phyloP scores from a whole-genome alignment of 176 grass and related monocot genomes.

The Sorghum bicolor region DNA sequence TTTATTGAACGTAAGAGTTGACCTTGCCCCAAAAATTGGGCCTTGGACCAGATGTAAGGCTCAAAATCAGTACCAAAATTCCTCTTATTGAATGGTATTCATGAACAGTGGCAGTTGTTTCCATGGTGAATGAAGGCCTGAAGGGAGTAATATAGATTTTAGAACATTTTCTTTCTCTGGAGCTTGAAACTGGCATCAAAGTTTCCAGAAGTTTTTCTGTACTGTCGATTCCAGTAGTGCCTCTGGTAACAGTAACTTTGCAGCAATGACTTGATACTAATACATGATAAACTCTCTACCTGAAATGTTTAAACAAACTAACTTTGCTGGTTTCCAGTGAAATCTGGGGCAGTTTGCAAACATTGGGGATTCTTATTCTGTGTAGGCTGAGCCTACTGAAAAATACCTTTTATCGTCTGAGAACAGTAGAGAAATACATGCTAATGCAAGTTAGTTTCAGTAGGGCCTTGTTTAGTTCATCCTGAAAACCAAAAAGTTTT shows the following conservation, averaged over 20 bases:
- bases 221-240: neutral
- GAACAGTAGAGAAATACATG: neutral
- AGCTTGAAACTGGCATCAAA: neutral
- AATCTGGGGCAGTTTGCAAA: neutral
- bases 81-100: neutral
- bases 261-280: neutral
- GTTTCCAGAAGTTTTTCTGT: neutral
- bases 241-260: neutral
- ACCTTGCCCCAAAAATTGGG: neutral
- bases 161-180: neutral
- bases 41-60: neutral
- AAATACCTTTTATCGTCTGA: neutral
- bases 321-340: neutral
- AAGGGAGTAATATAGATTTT: neutral
- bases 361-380: too few species aligned
- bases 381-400: neutral
- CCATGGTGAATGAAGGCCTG: neutral
- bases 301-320: neutral
- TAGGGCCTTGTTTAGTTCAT: too few species aligned
- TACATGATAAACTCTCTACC: neutral
- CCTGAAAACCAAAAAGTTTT: too few species aligned
- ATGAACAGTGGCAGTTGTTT: neutral
- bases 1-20: neutral
- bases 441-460: neutral
- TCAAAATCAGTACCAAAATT: neutral